These are phyloP conservation scores for Lanmaoa rubissima DNA, from an alignment of 768 basidiomycete species.

Conservation along the genomic window DNA sequence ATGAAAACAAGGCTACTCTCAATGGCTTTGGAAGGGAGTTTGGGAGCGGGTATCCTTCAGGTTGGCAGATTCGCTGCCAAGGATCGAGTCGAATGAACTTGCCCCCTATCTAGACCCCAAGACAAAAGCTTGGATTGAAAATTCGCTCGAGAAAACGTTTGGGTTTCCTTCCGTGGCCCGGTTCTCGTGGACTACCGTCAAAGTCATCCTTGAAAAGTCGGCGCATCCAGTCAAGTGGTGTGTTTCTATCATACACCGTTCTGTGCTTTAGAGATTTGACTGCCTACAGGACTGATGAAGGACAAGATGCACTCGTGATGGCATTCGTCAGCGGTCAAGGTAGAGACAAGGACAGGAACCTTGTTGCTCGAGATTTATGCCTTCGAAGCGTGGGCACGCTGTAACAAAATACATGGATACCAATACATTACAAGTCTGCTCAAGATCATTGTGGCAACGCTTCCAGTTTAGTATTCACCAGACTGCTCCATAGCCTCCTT, in stretches of 20 bases:
- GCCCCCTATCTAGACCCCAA: conserved; percentile 68
- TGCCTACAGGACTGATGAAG: conserved; percentile 73
- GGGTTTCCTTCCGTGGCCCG: conserved; percentile 88
- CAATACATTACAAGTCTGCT: conserved; percentile 11
- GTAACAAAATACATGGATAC: conserved; percentile 30
- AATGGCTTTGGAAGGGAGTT: conserved; percentile 38
- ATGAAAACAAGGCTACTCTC: neutral
- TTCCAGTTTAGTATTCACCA: conserved; percentile 16
- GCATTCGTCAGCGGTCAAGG: conserved; percentile 72
- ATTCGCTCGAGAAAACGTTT: conserved; percentile 80
- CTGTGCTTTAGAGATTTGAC: neutral
- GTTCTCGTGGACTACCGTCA: conserved; percentile 96
- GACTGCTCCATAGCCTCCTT: conserved; percentile 6
- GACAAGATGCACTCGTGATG: conserved; percentile 69
- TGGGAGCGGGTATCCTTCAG: conserved; percentile 92
- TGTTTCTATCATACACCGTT: neutral
- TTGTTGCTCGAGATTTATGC: conserved; percentile 70
- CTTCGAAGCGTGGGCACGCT: conserved; percentile 68
- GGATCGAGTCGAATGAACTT: neutral
- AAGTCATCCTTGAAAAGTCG: conserved; percentile 75
- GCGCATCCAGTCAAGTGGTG: conserved; percentile 84
- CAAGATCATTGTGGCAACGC: neutral
- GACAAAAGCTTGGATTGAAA: conserved; percentile 83
- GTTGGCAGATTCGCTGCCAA: conserved; percentile 35
- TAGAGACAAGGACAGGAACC: conserved; percentile 71